These are phyloP conservation scores for Tylopilus balloui DNA, from an alignment of 768 basidiomycete genomes.

Conservation along the genomic window DNA sequence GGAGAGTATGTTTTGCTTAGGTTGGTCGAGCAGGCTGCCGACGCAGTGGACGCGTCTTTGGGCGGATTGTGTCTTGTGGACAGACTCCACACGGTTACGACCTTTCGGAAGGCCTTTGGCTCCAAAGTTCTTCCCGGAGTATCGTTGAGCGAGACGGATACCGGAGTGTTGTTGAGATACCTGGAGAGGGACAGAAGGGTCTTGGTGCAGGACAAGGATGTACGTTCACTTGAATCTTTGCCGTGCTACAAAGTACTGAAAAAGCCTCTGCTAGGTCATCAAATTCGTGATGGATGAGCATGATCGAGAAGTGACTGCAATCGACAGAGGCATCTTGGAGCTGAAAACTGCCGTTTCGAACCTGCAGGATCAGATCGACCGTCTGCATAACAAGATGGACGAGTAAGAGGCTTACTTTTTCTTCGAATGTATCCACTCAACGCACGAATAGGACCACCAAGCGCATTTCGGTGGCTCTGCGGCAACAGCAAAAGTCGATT, in stretches of 20 bases:
- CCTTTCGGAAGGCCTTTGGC: conserved; percentile 60
- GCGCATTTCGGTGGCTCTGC: conserved; percentile 62
- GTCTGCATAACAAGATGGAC: conserved; percentile 65
- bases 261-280: conserved; percentile 52
- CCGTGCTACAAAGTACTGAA: not conserved
- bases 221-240: conserved; percentile 31
- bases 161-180: conserved; percentile 67
- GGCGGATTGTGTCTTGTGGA: conserved; percentile 49
- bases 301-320: conserved; percentile 54
- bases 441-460: conserved; percentile 49
- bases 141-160: conserved; percentile 58
- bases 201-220: conserved; percentile 64
- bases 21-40: conserved; percentile 64
- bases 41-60: conserved; percentile 44
- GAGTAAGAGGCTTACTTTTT: conserved; percentile 43
- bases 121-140: conserved; percentile 36
- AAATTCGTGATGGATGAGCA: conserved; percentile 58
- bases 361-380: conserved; percentile 64
- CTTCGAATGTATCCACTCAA: not conserved
- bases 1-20: conserved; percentile 69
- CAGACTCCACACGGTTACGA: conserved; percentile 53
- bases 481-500: conserved; percentile 63
- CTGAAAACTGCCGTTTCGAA: conserved; percentile 67
- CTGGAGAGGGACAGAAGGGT: conserved; percentile 70
- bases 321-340: conserved; percentile 80